Evolutionary conservation across 139 green algal genomes (phyloP).

Genomic region (Edaphochlamys debaryana): DNA sequence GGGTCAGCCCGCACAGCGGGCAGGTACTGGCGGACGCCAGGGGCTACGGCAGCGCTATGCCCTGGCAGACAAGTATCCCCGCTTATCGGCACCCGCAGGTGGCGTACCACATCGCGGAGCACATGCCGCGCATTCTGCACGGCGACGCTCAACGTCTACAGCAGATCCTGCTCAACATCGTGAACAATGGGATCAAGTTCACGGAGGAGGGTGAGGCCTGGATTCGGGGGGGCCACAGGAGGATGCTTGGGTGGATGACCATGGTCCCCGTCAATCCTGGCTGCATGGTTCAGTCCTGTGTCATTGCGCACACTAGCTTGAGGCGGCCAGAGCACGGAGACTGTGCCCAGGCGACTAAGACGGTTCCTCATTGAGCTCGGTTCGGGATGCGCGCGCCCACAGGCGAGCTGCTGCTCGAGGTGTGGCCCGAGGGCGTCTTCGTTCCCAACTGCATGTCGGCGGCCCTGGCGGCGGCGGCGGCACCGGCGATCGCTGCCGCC

Average conservation of each 20-base stretch:
- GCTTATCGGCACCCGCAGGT: too few relatives aligned
- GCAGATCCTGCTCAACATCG: slow-evolving; percentile 89
- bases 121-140: slow-evolving; percentile 51
- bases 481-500: not conserved
- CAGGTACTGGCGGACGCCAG: too few relatives aligned
- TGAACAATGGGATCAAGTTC: slow-evolving; percentile 94
- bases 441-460: not conserved
- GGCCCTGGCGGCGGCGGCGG: slow-evolving; percentile 2
- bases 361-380: too few relatives aligned
- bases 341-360: too few relatives aligned
- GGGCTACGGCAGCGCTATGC: too few relatives aligned
- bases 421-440: slow-evolving; percentile 47
- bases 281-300: too few relatives aligned
- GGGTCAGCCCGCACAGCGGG: too few relatives aligned
- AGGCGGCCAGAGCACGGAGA: too few relatives aligned
- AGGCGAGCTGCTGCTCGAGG: slow-evolving; percentile 78
- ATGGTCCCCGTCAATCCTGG: too few relatives aligned
- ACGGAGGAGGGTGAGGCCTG: slow-evolving; percentile 69
- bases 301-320: too few relatives aligned
- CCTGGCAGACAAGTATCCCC: too few relatives aligned
- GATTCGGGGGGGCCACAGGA: not conserved
- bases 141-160: slow-evolving; percentile 83
- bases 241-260: not conserved
- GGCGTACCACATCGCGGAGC: slow-evolving; percentile 71
- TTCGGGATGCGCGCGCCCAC: not conserved